Evolutionary conservation across 768 basidiomycete genomes (phyloP).

Genomic region (Rhizopogon vesiculosus): DNA sequence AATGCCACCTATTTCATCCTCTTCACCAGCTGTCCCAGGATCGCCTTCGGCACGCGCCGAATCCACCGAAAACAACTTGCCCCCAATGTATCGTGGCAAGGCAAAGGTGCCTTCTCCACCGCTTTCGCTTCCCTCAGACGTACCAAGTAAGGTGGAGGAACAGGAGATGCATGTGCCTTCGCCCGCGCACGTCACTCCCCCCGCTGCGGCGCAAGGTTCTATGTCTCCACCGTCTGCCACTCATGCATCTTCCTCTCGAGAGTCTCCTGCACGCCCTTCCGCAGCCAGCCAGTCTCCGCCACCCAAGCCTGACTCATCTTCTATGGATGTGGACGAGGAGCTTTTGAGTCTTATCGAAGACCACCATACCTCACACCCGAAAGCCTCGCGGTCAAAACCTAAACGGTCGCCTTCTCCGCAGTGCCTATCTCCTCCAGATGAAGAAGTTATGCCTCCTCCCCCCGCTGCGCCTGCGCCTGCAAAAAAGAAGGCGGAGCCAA

Average conservation of each 20-base stretch:
- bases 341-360: constrained; percentile 67
- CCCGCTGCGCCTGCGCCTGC: constrained; percentile 4
- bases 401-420: constrained; percentile 4
- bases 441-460: constrained; percentile 8
- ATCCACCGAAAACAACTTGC: not conserved
- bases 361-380: constrained; percentile 18
- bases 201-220: not conserved
- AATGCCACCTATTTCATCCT: not conserved
- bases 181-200: not conserved
- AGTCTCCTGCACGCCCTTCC: not conserved
- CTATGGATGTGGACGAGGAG: constrained; percentile 54
- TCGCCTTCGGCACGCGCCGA: not conserved
- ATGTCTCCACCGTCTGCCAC: not conserved
- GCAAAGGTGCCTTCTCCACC: not conserved
- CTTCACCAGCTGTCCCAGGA: not conserved
- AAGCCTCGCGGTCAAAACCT: constrained; percentile 7
- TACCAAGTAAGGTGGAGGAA: not conserved
- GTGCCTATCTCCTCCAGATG: constrained; percentile 8
- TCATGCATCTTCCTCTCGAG: not conserved
- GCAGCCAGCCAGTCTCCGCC: not conserved
- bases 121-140: not conserved
- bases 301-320: constrained; percentile 26
- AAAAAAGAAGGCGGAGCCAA: not conserved
- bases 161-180: not conserved
- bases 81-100: not conserved